Evolutionary conservation across 1,139 yeast species (phyloP).

Genomic region (Pichia kudriavzevii): DNA sequence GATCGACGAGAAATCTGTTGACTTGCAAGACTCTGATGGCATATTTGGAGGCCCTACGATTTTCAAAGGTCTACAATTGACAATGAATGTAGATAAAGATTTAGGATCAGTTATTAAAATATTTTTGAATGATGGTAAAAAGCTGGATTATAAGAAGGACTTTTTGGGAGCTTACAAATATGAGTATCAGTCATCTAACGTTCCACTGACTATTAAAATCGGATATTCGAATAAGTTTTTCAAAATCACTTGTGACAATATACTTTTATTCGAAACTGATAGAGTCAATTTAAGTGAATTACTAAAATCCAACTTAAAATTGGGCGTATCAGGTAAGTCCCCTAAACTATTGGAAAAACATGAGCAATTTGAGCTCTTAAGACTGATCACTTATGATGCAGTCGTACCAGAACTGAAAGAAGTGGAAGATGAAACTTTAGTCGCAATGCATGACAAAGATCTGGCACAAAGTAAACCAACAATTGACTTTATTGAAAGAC

Average conservation of each 20-base stretch:
- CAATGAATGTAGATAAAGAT: conserved; percentile 21
- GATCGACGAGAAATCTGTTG: conserved; percentile 21
- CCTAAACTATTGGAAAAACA: conserved; percentile 30
- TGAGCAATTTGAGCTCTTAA: conserved; percentile 56
- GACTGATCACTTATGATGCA: conserved; percentile 45
- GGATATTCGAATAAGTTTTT: conserved; percentile 42
- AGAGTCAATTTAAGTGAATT: conserved; percentile 35
- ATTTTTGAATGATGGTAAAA: conserved; percentile 49
- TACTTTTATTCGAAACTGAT: conserved; percentile 60
- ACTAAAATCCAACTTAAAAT: conserved; percentile 28
- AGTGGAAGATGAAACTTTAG: conserved; percentile 19
- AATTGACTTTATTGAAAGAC: conserved; percentile 5
- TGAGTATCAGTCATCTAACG: conserved; percentile 55
- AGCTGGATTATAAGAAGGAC: conserved; percentile 24
- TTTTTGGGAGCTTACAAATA: conserved; percentile 25
- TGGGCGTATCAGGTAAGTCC: conserved; percentile 48
- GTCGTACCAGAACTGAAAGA: conserved; percentile 39
- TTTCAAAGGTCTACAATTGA: conserved; percentile 53
- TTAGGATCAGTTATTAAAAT: conserved; percentile 46
- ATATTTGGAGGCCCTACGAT: conserved; percentile 45
- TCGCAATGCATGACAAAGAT: conserved; percentile 19
- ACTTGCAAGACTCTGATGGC: conserved; percentile 16
- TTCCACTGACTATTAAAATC: conserved; percentile 60
- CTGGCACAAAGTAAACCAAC: conserved; percentile 5
- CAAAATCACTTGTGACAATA: conserved; percentile 63